Conservation (phyloP, 2,329 filamentous ascomycete genomes). For the Exophiala phaeomuriformis region DNA sequence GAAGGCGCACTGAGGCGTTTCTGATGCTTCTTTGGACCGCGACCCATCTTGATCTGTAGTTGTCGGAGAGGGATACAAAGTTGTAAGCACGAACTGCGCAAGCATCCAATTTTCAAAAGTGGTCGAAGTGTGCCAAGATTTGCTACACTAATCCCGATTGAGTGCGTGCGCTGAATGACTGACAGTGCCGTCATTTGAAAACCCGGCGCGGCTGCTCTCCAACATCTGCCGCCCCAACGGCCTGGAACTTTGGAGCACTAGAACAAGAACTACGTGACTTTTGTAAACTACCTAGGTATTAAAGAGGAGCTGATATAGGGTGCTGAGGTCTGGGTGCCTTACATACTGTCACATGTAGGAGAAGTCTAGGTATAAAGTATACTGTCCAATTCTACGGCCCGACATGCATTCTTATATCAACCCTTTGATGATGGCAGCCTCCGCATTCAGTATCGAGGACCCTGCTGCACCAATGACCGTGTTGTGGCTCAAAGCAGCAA, state of each 20-base stretch:
- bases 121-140: conserved; percentile 7
- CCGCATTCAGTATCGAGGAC: conserved; percentile 88
- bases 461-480: conserved; percentile 95
- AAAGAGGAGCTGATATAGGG: too few relatives aligned
- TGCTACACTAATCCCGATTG: not conserved
- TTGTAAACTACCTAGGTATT: too few relatives aligned
- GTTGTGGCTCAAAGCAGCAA: conserved; percentile 85
- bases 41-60: conserved; percentile 43
- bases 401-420: conserved; percentile 50
- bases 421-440: conserved; percentile 84
- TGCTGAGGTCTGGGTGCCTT: too few relatives aligned
- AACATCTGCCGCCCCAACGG: too few relatives aligned
- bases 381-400: not conserved
- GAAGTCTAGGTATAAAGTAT: too few relatives aligned
- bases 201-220: not conserved
- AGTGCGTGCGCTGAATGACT: not conserved
- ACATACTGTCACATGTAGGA: too few relatives aligned
- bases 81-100: not conserved
- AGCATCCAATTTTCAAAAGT: conserved; percentile 1
- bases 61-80: conserved; percentile 3
- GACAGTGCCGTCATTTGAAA: conserved; percentile 10
- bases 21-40: conserved; percentile 89
- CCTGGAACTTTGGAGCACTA: too few relatives aligned
- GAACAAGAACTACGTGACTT: too few relatives aligned
- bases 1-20: conserved; percentile 98